These are phyloP conservation scores for Pezizomycotina sp. DNA, from an alignment of 2,329 filamentous ascomycete species.

Conservation along the genomic window DNA sequence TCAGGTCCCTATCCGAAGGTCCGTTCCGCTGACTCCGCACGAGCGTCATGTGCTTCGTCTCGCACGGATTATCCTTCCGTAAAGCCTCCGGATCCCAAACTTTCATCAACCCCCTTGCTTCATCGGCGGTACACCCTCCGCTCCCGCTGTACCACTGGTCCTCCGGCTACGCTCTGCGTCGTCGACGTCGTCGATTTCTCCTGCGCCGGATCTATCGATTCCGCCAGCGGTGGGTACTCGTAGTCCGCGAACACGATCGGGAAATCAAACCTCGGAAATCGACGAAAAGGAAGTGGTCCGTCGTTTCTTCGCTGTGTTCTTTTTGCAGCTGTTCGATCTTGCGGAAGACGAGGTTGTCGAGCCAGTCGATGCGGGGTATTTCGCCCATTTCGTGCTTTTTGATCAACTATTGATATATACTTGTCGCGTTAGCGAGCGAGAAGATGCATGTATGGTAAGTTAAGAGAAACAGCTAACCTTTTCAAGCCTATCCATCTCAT, in stretches of 20 bases:
- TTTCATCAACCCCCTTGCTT: constrained; percentile 49
- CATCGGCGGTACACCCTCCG: constrained; percentile 29
- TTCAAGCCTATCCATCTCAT: constrained; percentile 79
- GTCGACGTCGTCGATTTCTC: constrained; percentile 5
- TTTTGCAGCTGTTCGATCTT: constrained; percentile 59
- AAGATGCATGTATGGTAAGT: neutral
- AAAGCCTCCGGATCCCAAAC: constrained; percentile 92
- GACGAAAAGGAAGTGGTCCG: constrained; percentile 67
- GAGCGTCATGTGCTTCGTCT: constrained; percentile 81
- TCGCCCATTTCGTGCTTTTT: constrained; percentile 99
- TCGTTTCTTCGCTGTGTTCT: constrained; percentile 29
- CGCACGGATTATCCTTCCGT: constrained; percentile 76
- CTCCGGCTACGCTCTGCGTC: constrained; percentile 11
- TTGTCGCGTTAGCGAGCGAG: neutral
- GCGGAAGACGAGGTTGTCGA: constrained; percentile 86
- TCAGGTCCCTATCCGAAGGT: constrained; percentile 86
- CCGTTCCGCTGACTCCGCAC: constrained; percentile 85
- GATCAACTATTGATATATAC: constrained; percentile 33
- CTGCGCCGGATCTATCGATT: constrained; percentile 6
- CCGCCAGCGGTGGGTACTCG: constrained; percentile 43
- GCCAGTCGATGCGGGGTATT: constrained; percentile 81
- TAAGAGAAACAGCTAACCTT: constrained; percentile 29
- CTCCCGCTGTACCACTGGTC: constrained; percentile 32
- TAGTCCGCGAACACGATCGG: constrained; percentile 88
- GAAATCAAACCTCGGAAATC: constrained; percentile 93